Percentiles rank a stretch among this genome's conserved stretches.
phyloP scores from a whole-genome alignment of 208 protist species.

The Zelonia costaricensis region DNA sequence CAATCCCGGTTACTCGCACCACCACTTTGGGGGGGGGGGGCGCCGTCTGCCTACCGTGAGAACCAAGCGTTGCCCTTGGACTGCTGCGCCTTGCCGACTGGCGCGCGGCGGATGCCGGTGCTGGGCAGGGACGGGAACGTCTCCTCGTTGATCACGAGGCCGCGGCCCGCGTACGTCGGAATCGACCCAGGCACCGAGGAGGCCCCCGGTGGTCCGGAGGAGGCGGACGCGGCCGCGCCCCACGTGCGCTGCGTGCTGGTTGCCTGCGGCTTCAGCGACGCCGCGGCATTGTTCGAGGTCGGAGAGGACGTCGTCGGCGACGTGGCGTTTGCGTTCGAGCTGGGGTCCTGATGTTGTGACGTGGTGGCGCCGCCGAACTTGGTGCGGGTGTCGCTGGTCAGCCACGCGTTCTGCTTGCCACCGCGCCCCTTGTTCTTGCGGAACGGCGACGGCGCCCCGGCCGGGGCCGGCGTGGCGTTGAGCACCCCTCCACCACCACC shows the following conservation, averaged over 20 bases:
- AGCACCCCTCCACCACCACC: too few species aligned
- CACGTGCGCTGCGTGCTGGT: slow-evolving; percentile 15
- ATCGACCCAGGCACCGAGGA: slow-evolving; percentile 4
- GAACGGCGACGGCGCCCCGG: slow-evolving; percentile 4
- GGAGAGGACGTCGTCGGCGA: not conserved
- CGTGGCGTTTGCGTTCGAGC: not conserved
- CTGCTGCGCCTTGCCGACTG: slow-evolving; percentile 29
- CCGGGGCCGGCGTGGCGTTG: too few species aligned
- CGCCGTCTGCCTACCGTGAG: slow-evolving; percentile 4
- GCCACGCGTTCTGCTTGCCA: slow-evolving; percentile 49
- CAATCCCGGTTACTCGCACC: too few species aligned
- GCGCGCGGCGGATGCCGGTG: slow-evolving; percentile 17
- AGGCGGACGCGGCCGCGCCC: not conserved
- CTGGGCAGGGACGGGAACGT: slow-evolving; percentile 54
- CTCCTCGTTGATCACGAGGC: slow-evolving; percentile 42
- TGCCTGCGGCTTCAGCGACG: slow-evolving; percentile 8
- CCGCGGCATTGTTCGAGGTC: not conserved
- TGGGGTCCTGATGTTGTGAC: slow-evolving; percentile 15
- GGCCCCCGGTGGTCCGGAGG: slow-evolving; percentile 1
- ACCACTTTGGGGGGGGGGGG: not conserved
- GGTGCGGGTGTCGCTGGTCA: slow-evolving; percentile 21
- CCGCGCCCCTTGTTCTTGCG: slow-evolving; percentile 28
- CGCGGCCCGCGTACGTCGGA: slow-evolving; percentile 6
- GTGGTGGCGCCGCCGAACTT: slow-evolving; percentile 20
- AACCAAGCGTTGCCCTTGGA: slow-evolving; percentile 54